Percentiles rank a stretch among this genome's conserved stretches.
Conservation (phyloP, 2,329 filamentous ascomycete species). For the Ophiosphaerella korrae region DNA sequence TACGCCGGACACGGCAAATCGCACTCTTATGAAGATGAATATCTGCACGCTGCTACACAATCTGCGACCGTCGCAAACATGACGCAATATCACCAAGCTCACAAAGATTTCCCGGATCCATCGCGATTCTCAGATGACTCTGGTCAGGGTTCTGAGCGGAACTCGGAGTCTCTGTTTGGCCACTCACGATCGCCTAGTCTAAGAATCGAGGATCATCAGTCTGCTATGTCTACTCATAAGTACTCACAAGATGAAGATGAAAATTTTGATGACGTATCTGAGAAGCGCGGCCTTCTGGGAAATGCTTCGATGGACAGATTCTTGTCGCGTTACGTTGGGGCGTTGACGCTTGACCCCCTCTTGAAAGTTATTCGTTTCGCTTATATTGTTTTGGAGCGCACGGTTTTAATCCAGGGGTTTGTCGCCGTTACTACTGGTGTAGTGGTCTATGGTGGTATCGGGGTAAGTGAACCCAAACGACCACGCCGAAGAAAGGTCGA, state of each 20-base stretch:
- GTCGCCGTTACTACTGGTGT: constrained; percentile 73
- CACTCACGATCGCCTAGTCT: constrained; percentile 66
- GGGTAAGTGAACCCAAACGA: constrained; percentile 62
- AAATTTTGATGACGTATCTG: constrained; percentile 54
- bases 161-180: constrained; percentile 69
- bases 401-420: constrained; percentile 79
- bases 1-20: constrained; percentile 58
- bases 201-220: constrained; percentile 49
- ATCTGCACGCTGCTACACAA: constrained; percentile 15
- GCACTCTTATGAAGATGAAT: constrained; percentile 18
- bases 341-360: constrained; percentile 59
- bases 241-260: constrained; percentile 50
- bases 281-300: constrained; percentile 54
- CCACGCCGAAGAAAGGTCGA: constrained; percentile 5
- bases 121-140: constrained; percentile 52
- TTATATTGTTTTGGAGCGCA: constrained; percentile 74
- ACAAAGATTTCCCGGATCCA: constrained; percentile 27
- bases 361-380: constrained; percentile 63
- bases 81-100: constrained; percentile 47
- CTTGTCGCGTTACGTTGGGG: constrained; percentile 60
- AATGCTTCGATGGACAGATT: constrained; percentile 56
- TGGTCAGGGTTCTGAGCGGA: constrained; percentile 71
- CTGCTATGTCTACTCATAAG: constrained; percentile 46
- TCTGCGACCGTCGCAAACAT: constrained; percentile 44
- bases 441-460: constrained; percentile 80